A percentile compares a stretch with the other conserved stretches of the same genome.
Evolutionary conservation across 306 rosid species (phyloP).

Genomic region (Styphnolobium japonicum): DNA sequence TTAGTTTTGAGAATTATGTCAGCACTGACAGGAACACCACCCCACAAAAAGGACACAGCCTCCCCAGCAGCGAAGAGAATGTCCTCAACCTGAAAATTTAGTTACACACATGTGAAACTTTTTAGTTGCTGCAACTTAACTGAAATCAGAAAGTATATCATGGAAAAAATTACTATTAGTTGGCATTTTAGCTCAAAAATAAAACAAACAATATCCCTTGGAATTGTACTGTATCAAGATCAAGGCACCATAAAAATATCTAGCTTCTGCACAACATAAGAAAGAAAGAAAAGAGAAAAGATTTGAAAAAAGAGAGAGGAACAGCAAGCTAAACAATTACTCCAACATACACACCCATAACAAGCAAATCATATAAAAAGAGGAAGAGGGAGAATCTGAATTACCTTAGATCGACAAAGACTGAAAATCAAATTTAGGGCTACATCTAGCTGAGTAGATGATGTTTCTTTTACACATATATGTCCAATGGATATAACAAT

Average conservation of each 20-base stretch:
- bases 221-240: not conserved
- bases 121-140: not conserved
- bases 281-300: not conserved
- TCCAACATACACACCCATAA: not conserved
- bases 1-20: slow-evolving; percentile 87
- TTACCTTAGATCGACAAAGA: slow-evolving; percentile 82
- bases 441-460: slow-evolving; percentile 62
- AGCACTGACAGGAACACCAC: slow-evolving; percentile 89
- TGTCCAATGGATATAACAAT: slow-evolving; percentile 82
- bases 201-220: not conserved
- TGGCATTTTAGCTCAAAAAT: not conserved
- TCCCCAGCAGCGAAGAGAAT: slow-evolving; percentile 96
- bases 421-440: slow-evolving; percentile 73
- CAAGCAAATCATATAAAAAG: not conserved
- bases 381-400: not conserved
- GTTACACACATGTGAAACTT: slow-evolving; percentile 14
- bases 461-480: slow-evolving; percentile 75
- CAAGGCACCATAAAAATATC: not conserved
- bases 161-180: not conserved
- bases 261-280: not conserved
- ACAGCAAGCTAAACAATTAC: not conserved
- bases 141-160: not conserved
- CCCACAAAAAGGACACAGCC: slow-evolving; percentile 96
- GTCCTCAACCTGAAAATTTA: slow-evolving; percentile 78
- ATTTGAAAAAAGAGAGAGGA: not conserved